A percentile compares a stretch with the other conserved stretches of the same genome.
phyloP scores from a whole-genome alignment of 352 stramenopile species.

The Blastocystis sp. region DNA sequence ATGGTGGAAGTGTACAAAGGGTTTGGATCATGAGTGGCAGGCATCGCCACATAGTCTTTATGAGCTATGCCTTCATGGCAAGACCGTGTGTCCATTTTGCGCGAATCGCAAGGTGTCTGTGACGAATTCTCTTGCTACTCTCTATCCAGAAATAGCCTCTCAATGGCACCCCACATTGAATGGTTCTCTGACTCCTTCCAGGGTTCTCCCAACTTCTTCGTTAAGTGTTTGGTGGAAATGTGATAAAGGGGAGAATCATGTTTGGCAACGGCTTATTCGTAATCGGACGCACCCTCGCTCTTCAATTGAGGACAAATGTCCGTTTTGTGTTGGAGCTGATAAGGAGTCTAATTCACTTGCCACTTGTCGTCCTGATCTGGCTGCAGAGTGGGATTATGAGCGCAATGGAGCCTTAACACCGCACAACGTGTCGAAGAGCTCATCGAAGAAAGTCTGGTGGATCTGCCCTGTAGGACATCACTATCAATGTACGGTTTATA shows the following conservation, averaged over 20 bases:
- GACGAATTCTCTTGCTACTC: constrained; percentile 32
- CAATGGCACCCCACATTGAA: constrained; percentile 58
- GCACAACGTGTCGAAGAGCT: neutral
- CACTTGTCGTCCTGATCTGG: constrained; percentile 18
- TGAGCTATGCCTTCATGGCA: neutral
- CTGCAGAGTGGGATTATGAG: constrained; percentile 41
- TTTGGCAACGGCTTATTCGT: neutral
- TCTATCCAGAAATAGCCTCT: constrained; percentile 43
- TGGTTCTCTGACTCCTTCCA: neutral
- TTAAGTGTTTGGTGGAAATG: constrained; percentile 56
- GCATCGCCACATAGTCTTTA: constrained; percentile 2
- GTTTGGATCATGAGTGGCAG: constrained; percentile 42
- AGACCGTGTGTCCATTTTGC: constrained; percentile 17
- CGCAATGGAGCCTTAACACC: constrained; percentile 25
- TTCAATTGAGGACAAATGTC: constrained; percentile 31
- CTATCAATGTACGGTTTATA: constrained; percentile 54
- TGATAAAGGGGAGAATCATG: constrained; percentile 36
- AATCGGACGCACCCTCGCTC: constrained; percentile 20
- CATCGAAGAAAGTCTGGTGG: constrained; percentile 31
- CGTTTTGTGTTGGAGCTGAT: constrained; percentile 31
- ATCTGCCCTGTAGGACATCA: constrained; percentile 36
- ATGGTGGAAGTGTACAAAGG: constrained; percentile 50
- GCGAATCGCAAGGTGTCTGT: constrained; percentile 36
- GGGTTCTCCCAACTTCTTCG: neutral
- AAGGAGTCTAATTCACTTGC: neutral